Evolutionary conservation across 2,329 filamentous ascomycete species (phyloP).

Genomic region (Periconia macrospinosa): DNA sequence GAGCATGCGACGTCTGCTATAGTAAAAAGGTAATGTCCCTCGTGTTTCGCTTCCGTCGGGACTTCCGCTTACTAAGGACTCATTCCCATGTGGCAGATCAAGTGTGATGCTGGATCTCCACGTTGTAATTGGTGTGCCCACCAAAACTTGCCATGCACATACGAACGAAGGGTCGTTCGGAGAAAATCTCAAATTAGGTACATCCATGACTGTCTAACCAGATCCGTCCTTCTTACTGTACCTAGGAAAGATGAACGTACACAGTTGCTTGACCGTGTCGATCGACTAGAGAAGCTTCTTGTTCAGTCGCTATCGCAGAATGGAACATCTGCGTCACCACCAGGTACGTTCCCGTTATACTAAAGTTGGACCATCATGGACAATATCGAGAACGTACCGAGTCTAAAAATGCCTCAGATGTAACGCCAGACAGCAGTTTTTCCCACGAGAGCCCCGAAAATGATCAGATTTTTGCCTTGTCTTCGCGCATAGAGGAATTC

Average conservation of each 20-base stretch:
- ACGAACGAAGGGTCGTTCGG: neutral
- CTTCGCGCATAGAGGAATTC: neutral
- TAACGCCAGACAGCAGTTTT: too few species aligned
- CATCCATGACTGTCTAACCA: neutral
- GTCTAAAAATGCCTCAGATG: too few species aligned
- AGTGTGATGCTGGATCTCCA: slow-evolving; percentile 1
- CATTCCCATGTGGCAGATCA: neutral
- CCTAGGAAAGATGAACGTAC: neutral
- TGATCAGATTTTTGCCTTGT: neutral
- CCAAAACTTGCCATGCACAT: neutral
- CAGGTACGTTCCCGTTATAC: too few species aligned
- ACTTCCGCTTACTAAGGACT: neutral
- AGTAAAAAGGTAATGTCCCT: too few species aligned
- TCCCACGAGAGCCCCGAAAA: too few species aligned
- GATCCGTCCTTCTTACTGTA: too few species aligned
- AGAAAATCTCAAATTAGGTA: neutral
- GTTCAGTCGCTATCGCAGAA: neutral
- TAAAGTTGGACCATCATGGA: too few species aligned
- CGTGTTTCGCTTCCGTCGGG: too few species aligned
- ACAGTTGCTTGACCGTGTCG: neutral
- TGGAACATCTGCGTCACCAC: too few species aligned
- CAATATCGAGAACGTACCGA: too few species aligned
- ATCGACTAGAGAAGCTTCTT: slow-evolving; percentile 2
- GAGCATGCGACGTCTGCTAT: too few species aligned
- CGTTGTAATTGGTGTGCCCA: slow-evolving; percentile 5